Percentiles rank a stretch among this genome's conserved stretches.
Conservation (phyloP, 2,329 filamentous ascomycete species). For the Phialophora verrucosa region DNA sequence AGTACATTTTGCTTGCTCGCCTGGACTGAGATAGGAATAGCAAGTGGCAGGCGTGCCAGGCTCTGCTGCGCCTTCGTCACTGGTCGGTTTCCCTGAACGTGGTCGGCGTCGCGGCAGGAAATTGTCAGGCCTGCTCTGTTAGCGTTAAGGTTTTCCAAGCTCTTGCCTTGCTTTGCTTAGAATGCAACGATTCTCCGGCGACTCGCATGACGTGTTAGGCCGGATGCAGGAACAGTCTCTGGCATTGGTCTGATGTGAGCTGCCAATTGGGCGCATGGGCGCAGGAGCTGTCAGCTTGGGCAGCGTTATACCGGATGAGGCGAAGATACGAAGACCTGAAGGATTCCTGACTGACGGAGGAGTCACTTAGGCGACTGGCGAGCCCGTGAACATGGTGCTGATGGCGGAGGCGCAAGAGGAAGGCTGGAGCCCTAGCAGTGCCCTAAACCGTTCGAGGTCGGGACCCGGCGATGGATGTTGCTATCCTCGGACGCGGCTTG, state of each 20-base stretch:
- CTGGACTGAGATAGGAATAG: constrained; percentile 14
- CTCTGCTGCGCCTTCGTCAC: constrained; percentile 16
- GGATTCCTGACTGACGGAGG: neutral
- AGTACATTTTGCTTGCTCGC: neutral
- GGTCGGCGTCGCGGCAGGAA: neutral
- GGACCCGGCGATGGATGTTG: constrained; percentile 9
- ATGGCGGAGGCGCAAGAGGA: constrained; percentile 17
- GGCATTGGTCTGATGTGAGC: constrained; percentile 25
- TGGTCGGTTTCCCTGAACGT: constrained; percentile 6
- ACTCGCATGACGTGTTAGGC: constrained; percentile 13
- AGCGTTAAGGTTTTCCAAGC: constrained; percentile 9
- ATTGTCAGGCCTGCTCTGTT: neutral
- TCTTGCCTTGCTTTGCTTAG: constrained; percentile 12
- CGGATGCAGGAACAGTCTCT: constrained; percentile 21
- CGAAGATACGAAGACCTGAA: neutral
- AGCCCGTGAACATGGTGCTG: constrained; percentile 3
- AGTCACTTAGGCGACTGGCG: constrained; percentile 3
- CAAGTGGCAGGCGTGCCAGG: constrained; percentile 11
- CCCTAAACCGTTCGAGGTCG: constrained; percentile 4
- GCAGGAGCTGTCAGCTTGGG: constrained; percentile 5
- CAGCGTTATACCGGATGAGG: constrained; percentile 10
- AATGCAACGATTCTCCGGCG: neutral
- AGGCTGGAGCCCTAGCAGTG: neutral
- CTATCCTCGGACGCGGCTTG: constrained; percentile 18
- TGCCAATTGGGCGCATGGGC: constrained; percentile 15